These are phyloP conservation scores for Hura crepitans DNA, from an alignment of 441 rosid species.

Conservation along the genomic window DNA sequence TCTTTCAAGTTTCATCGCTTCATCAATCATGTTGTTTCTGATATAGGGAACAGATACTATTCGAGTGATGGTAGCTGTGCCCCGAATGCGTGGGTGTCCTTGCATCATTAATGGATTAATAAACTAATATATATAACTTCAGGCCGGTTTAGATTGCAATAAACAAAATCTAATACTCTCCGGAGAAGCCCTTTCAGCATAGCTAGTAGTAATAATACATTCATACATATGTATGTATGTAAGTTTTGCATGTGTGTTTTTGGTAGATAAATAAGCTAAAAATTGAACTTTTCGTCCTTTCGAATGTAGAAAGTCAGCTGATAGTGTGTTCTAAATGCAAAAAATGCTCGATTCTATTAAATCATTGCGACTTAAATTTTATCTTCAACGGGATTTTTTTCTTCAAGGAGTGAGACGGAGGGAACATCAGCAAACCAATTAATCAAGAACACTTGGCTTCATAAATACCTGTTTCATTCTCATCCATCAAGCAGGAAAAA, in stretches of 20 bases:
- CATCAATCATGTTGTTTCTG: constrained; percentile 39
- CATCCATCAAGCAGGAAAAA: constrained; percentile 62
- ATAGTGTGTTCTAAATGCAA: neutral
- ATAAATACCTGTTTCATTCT: constrained; percentile 50
- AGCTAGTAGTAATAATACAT: neutral
- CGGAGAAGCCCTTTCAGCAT: neutral
- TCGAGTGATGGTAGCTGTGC: neutral
- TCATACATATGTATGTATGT: too few relatives aligned
- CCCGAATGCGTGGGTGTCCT: neutral
- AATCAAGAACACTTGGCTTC: neutral
- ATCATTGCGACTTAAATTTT: neutral
- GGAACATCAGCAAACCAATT: neutral
- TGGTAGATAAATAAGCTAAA: neutral
- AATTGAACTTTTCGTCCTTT: neutral
- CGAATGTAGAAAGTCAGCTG: too few relatives aligned
- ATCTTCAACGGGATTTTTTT: neutral
- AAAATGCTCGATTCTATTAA: neutral
- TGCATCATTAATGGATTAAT: neutral
- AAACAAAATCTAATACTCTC: neutral
- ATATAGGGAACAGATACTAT: constrained; percentile 10
- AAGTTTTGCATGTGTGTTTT: too few relatives aligned
- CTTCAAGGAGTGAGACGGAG: neutral
- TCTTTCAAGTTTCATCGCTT: constrained; percentile 59
- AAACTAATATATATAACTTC: neutral
- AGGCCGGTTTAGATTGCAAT: neutral